Conservation (phyloP, 441 rosid species). For the California macrophylla region DNA sequence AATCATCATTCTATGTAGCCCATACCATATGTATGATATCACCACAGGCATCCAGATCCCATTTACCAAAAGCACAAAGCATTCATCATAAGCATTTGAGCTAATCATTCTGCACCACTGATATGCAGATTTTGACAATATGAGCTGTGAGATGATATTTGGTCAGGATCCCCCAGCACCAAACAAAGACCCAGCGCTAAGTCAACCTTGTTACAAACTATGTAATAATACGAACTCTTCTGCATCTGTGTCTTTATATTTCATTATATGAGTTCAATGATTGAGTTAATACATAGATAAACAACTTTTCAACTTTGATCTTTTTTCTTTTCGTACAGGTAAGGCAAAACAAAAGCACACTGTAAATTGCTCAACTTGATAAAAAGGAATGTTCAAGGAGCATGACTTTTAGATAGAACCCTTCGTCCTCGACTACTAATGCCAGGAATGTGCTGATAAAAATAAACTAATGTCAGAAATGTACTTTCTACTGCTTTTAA, state of each 20-base stretch:
- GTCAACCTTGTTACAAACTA: constrained; percentile 70
- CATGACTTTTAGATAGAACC: constrained; percentile 1
- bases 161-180: constrained; percentile 70
- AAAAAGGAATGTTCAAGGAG: constrained; percentile 11
- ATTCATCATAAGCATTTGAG: constrained; percentile 16
- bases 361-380: constrained; percentile 34
- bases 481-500: not conserved
- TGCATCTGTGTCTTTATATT: not conserved
- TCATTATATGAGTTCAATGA: not conserved
- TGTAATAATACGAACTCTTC: constrained; percentile 35
- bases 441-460: no score
- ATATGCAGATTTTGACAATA: constrained; percentile 78
- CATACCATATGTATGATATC: constrained; percentile 9
- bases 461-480: not conserved
- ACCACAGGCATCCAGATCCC: constrained; percentile 13
- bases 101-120: constrained; percentile 1
- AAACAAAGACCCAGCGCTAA: constrained; percentile 66
- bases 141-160: constrained; percentile 87
- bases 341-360: constrained; percentile 50
- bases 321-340: constrained; percentile 39
- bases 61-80: constrained; percentile 14
- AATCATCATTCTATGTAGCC: constrained; percentile 23
- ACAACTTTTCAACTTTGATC: constrained; percentile 9
- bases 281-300: no score
- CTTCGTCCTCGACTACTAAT: constrained; percentile 9